A percentile compares a stretch with the other conserved stretches of the same genome.
These are phyloP conservation scores for Quaeritorhiza haematococci DNA, from an alignment of 371 early-diverging fungal genomes.

Conservation along the genomic window DNA sequence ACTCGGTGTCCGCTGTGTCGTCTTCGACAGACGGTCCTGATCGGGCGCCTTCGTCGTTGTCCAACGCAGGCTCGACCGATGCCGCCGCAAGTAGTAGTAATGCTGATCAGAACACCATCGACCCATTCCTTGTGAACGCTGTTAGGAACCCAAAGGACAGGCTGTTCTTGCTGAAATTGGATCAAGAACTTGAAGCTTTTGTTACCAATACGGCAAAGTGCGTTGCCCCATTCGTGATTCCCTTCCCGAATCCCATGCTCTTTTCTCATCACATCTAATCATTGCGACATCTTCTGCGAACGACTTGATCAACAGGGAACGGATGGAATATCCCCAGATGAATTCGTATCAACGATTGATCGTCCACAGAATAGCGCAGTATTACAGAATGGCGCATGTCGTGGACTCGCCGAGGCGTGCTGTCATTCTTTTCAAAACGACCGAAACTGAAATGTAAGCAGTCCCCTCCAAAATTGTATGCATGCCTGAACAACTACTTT, in stretches of 20 bases:
- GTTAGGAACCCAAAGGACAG: constrained; percentile 66
- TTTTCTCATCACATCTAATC: background rate
- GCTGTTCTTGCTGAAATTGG: constrained; percentile 66
- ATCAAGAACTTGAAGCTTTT: constrained; percentile 62
- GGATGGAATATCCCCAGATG: constrained; percentile 67
- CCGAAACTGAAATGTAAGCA: constrained; percentile 57
- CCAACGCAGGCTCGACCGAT: background rate
- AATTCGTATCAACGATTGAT: constrained; percentile 76
- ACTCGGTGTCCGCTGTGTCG: no score
- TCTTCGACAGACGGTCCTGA: no score
- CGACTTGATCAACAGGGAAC: background rate
- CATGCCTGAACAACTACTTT: background rate
- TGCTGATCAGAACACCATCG: constrained; percentile 20
- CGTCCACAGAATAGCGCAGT: constrained; percentile 67
- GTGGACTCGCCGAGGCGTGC: constrained; percentile 55
- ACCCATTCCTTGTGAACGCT: constrained; percentile 61
- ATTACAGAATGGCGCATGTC: constrained; percentile 63
- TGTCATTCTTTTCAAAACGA: constrained; percentile 58
- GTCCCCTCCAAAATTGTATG: background rate
- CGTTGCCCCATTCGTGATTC: no score
- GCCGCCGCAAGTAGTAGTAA: no score
- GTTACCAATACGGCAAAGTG: no score
- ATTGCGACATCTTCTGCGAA: background rate
- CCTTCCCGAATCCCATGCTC: no score
- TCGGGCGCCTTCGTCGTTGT: no score